Conservation (phyloP, 805 yeast genomes). For the Huiozyma naganishii region DNA sequence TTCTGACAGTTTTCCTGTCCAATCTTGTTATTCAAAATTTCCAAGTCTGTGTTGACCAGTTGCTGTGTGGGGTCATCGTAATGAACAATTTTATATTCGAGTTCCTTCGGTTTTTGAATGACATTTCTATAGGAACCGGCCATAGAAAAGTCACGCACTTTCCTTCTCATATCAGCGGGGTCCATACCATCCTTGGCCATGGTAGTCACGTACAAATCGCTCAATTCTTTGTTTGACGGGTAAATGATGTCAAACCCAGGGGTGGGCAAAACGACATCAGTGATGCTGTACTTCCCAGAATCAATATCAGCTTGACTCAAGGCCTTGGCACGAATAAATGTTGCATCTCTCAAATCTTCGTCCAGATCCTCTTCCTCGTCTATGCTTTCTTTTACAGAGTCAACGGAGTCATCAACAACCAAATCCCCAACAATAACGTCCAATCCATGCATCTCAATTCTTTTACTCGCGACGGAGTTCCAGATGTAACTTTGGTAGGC, state of each 20-base stretch:
- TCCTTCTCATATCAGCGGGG: constrained; percentile 76
- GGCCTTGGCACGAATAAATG: constrained; percentile 56
- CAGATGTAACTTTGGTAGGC: constrained; percentile 95
- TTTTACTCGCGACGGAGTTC: constrained; percentile 75
- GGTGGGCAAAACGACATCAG: constrained; percentile 86
- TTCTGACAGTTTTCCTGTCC: constrained; percentile 25
- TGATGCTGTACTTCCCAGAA: constrained; percentile 48
- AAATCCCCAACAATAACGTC: constrained; percentile 72
- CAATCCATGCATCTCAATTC: constrained; percentile 63
- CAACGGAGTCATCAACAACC: constrained; percentile 33
- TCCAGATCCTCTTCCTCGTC: constrained; percentile 44
- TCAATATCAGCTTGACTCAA: constrained; percentile 66
- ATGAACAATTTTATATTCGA: constrained; percentile 51
- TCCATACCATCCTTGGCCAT: constrained; percentile 79
- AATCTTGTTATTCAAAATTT: constrained; percentile 34
- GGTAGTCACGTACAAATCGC: constrained; percentile 49
- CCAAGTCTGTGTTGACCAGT: constrained; percentile 69
- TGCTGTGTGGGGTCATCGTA: constrained; percentile 61
- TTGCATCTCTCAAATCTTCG: constrained; percentile 57
- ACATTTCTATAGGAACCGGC: constrained; percentile 82
- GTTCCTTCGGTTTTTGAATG: constrained; percentile 50
- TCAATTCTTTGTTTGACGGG: constrained; percentile 56
- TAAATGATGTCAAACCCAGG: constrained; percentile 92
- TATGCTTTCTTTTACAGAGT: constrained; percentile 12
- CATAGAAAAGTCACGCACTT: constrained; percentile 77